Conservation (phyloP, 768 basidiomycete species). For the Tulasnella calospora region DNA sequence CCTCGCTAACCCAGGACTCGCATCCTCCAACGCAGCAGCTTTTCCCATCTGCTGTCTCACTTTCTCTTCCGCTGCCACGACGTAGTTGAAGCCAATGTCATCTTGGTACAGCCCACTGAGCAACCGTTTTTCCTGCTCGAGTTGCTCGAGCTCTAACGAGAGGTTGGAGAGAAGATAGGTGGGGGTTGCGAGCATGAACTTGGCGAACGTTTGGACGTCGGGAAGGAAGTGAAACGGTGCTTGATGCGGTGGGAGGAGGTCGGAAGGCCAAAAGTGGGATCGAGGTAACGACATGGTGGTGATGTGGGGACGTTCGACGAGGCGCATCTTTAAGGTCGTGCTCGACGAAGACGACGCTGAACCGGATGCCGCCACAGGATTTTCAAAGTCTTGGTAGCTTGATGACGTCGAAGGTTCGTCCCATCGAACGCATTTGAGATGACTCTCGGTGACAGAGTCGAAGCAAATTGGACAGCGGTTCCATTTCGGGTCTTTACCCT, state of each 20-base stretch:
- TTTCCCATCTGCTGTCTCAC: constrained; percentile 76
- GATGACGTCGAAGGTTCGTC: constrained; percentile 30
- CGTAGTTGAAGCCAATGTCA: constrained; percentile 68
- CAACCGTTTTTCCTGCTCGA: constrained; percentile 63
- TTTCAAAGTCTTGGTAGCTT: background rate
- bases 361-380: background rate
- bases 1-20: constrained; percentile 55
- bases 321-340: constrained; percentile 62
- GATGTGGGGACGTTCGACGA: constrained; percentile 89
- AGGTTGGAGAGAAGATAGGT: constrained; percentile 74
- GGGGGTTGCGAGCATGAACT: constrained; percentile 96
- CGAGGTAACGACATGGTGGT: constrained; percentile 92
- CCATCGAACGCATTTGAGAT: constrained; percentile 93
- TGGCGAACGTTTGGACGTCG: constrained; percentile 78
- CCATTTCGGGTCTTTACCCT: constrained; percentile 78
- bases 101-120: constrained; percentile 52
- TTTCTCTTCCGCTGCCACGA: constrained; percentile 71
- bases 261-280: constrained; percentile 89
- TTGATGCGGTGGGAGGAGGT: constrained; percentile 82
- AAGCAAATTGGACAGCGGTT: constrained; percentile 94
- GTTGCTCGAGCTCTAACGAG: constrained; percentile 62
- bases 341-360: background rate
- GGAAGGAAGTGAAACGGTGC: constrained; percentile 96
- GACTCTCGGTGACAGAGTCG: constrained; percentile 83
- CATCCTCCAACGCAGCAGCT: constrained; percentile 60